phyloP scores from a whole-genome alignment of 257 asterid genomes.

The Coffea canephora region DNA sequence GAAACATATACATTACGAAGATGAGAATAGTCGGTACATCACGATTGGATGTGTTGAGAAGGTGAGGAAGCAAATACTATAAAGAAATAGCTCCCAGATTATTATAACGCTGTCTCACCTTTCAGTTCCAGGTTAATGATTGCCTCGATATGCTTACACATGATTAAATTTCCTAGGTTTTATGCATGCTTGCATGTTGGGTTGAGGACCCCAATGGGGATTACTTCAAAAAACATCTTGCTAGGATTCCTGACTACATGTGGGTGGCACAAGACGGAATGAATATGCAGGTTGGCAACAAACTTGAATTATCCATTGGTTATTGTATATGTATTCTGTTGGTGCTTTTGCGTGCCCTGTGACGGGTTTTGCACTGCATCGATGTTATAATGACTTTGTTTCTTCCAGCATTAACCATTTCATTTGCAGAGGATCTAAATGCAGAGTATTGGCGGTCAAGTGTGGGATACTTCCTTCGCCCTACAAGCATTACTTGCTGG shows the following conservation, averaged over 20 bases:
- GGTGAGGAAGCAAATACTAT: constrained; percentile 11
- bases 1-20: constrained; percentile 40
- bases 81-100: not conserved
- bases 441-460: constrained; percentile 87
- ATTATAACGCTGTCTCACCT: not conserved
- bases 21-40: constrained; percentile 31
- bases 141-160: not conserved
- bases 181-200: constrained; percentile 40
- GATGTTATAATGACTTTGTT: too few species aligned
- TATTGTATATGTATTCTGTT: too few species aligned
- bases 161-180: constrained; percentile 3
- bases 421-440: not conserved
- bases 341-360: too few species aligned
- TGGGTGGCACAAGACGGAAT: constrained; percentile 57
- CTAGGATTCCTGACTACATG: constrained; percentile 39
- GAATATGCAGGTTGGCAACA: constrained; percentile 36
- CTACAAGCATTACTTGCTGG: constrained; percentile 73
- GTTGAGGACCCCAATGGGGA: constrained; percentile 44
- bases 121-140: not conserved
- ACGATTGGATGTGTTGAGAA: constrained; percentile 34
- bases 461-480: constrained; percentile 86
- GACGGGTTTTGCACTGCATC: too few species aligned
- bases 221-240: constrained; percentile 37
- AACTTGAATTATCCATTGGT: not conserved
- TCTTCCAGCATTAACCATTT: too few species aligned